A percentile compares a stretch with the other conserved stretches of the same genome.
Evolutionary conservation across 306 rosid genomes (phyloP).

Genomic region (Ochetophila trinervis): DNA sequence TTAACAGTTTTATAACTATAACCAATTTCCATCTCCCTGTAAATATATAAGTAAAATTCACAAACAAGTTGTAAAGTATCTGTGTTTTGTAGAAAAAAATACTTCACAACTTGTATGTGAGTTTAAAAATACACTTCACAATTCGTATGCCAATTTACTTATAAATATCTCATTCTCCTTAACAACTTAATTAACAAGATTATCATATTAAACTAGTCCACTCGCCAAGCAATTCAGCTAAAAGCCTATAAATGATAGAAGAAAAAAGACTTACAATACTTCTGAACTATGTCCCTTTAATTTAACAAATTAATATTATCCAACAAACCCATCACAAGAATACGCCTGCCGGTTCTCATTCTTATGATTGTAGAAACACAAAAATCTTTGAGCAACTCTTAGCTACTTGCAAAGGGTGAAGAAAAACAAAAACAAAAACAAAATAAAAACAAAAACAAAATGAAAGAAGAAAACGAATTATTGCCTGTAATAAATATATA

Average conservation of each 20-base stretch:
- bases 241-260: no score
- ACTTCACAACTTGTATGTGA: neutral
- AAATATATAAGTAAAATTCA: neutral
- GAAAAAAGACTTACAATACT: neutral
- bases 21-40: neutral
- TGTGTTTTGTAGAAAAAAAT: no score
- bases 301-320: neutral
- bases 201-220: neutral
- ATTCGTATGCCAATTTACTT: no score
- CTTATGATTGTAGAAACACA: no score
- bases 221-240: neutral
- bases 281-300: neutral
- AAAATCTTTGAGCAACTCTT: no score
- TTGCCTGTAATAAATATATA: slow-evolving; percentile 50
- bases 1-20: neutral
- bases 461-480: neutral
- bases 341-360: neutral
- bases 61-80: neutral
- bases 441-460: neutral
- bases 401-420: neutral
- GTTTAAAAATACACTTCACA: no score
- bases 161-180: neutral
- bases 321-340: neutral
- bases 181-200: neutral
- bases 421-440: neutral